phyloP scores from a whole-genome alignment of 208 protist genomes.

The Trypanosoma theileri region DNA sequence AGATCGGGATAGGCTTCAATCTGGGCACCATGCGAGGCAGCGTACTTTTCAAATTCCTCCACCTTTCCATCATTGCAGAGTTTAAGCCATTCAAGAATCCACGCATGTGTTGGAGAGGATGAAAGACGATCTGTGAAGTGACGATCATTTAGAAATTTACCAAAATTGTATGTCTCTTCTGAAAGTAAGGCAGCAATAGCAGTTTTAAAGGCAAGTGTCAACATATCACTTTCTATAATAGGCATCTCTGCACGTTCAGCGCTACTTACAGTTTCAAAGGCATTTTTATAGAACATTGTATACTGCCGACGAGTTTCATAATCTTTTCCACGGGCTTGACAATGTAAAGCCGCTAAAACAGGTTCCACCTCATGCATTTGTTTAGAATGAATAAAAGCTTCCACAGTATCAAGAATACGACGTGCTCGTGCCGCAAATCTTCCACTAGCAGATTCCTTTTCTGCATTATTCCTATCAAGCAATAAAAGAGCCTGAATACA shows the following conservation, averaged over 20 bases:
- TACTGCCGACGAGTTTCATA: constrained; percentile 82
- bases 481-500: constrained; percentile 87
- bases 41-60: constrained; percentile 63
- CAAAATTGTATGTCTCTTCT: constrained; percentile 88
- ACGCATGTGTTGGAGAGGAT: constrained; percentile 33
- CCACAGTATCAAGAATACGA: constrained; percentile 72
- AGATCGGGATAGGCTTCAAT: constrained; percentile 41
- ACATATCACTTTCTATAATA: constrained; percentile 57
- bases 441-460: constrained; percentile 32
- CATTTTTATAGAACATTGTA: constrained; percentile 82
- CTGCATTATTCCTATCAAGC: constrained; percentile 41
- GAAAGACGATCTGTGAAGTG: constrained; percentile 33
- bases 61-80: constrained; percentile 86
- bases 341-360: constrained; percentile 71
- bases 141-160: constrained; percentile 75
- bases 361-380: constrained; percentile 88
- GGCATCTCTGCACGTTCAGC: constrained; percentile 77
- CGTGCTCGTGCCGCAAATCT: constrained; percentile 59
- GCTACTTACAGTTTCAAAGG: constrained; percentile 79
- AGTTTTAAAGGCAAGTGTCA: constrained; percentile 67
- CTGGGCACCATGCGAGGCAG: constrained; percentile 34
- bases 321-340: constrained; percentile 77
- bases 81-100: constrained; percentile 71
- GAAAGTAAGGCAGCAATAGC: constrained; percentile 77
- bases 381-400: constrained; percentile 59